phyloP scores from a whole-genome alignment of 129 eudicot genomes.

The Flaveria ramosissima region DNA sequence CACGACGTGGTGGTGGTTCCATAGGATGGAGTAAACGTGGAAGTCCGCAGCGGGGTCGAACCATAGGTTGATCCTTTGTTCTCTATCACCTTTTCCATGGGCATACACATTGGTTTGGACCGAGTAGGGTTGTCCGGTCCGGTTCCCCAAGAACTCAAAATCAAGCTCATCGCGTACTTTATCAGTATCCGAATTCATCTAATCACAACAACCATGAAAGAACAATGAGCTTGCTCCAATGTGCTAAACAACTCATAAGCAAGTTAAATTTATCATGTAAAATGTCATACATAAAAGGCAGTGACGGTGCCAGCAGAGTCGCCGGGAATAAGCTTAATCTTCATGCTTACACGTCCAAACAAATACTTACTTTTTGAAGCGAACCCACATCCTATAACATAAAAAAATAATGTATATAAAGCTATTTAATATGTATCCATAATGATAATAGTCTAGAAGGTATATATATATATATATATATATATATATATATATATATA shows the following conservation, averaged over 20 bases:
- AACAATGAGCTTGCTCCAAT: neutral
- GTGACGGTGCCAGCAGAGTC: slow-evolving; percentile 97
- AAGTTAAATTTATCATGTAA: neutral
- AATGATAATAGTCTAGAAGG: neutral
- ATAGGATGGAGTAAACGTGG: slow-evolving; percentile 66
- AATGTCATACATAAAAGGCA: slow-evolving; percentile 66
- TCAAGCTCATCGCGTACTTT: slow-evolving; percentile 76
- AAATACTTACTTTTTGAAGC: slow-evolving; percentile 65
- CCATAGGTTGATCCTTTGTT: slow-evolving; percentile 91
- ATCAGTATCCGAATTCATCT: slow-evolving; percentile 85
- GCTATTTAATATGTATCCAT: neutral
- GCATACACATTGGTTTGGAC: slow-evolving; percentile 84
- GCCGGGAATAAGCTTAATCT: slow-evolving; percentile 81
- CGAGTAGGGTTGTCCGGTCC: slow-evolving; percentile 84
- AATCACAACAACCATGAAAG: neutral
- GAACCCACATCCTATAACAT: slow-evolving; percentile 57
- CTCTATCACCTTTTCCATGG: slow-evolving; percentile 81
- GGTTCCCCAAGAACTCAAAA: slow-evolving; percentile 86
- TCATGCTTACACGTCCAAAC: slow-evolving; percentile 84
- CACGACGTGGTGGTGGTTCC: slow-evolving; percentile 80
- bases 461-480: too few species aligned
- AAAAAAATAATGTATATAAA: neutral
- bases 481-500: too few species aligned
- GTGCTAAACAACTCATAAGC: neutral
- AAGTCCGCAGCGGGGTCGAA: slow-evolving; percentile 80